Conservation (phyloP, 1,139 yeast genomes). For the Geotrichum aggregatum region DNA sequence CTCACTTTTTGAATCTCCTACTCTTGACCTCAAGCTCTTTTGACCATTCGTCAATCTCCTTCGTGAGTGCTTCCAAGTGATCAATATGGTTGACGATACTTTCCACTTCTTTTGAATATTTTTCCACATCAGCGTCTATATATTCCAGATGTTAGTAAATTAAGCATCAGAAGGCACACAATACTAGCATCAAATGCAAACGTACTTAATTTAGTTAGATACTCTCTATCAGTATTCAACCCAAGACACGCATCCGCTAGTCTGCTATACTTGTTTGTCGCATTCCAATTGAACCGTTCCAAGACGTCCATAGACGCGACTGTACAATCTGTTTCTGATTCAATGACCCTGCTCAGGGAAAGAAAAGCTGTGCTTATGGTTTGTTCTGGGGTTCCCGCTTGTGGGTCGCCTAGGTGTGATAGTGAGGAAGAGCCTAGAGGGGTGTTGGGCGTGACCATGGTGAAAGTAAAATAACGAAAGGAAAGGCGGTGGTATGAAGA, state of each 20-base stretch:
- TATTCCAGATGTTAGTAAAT: not conserved
- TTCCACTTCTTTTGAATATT: conserved; percentile 38
- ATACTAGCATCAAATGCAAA: no score
- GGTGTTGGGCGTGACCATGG: no score
- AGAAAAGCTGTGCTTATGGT: conserved; percentile 21
- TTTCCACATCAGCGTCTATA: conserved; percentile 39
- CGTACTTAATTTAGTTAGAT: conserved; percentile 18
- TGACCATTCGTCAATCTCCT: conserved; percentile 61
- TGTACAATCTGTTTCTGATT: conserved; percentile 37
- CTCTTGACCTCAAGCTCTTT: conserved; percentile 48
- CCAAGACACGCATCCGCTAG: conserved; percentile 33
- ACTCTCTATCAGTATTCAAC: conserved; percentile 29
- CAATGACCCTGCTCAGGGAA: conserved; percentile 30
- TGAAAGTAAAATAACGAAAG: no score
- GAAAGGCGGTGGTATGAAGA: no score
- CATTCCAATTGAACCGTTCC: conserved; percentile 36
- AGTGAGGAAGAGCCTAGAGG: no score
- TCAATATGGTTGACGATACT: conserved; percentile 47
- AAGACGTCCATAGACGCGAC: conserved; percentile 34
- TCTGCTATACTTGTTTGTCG: conserved; percentile 32
- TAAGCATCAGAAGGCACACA: not conserved
- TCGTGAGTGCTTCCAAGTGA: conserved; percentile 45
- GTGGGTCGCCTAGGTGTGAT: no score
- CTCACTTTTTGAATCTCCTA: conserved; percentile 27
- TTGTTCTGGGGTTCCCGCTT: conserved; percentile 7